Percentiles rank a stretch among this genome's conserved stretches.
Evolutionary conservation across 2,329 filamentous ascomycete genomes (phyloP).

Genomic region (Diaporthe sp.): DNA sequence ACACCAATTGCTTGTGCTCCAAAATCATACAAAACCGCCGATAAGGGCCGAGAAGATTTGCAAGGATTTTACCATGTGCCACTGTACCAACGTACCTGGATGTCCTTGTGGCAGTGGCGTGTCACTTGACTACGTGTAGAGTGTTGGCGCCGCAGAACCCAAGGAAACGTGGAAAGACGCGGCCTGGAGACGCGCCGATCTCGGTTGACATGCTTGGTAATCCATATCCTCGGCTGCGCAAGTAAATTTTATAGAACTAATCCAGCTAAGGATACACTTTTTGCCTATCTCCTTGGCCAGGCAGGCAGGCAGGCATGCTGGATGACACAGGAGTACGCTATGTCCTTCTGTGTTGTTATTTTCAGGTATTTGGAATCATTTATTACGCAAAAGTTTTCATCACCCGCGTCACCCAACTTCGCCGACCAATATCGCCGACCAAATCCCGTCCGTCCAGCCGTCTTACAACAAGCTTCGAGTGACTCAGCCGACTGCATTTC

Average conservation of each 20-base stretch:
- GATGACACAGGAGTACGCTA: not conserved
- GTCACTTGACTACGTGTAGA: slow-evolving; percentile 30
- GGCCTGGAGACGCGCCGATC: slow-evolving; percentile 17
- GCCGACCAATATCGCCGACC: not conserved
- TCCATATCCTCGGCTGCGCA: slow-evolving; percentile 5
- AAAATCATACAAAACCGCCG: not conserved
- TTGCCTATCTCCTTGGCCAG: slow-evolving; percentile 17
- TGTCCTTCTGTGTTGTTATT: slow-evolving; percentile 1
- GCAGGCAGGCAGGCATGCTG: not conserved
- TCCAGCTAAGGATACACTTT: not conserved
- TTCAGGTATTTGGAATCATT: slow-evolving; percentile 24
- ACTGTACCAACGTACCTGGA: not conserved
- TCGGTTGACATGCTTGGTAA: slow-evolving; percentile 30
- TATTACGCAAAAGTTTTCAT: slow-evolving; percentile 11
- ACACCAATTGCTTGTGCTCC: not conserved
- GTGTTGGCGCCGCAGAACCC: not conserved
- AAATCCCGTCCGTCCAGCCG: not conserved
- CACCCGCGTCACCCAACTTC: not conserved
- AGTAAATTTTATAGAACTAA: not conserved
- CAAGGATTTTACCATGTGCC: not conserved
- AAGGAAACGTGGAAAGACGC: slow-evolving; percentile 7
- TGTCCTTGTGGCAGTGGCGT: not conserved
- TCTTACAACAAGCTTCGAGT: slow-evolving; percentile 21
- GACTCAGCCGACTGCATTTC: slow-evolving; percentile 4
- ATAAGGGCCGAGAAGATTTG: not conserved